A percentile compares a stretch with the other conserved stretches of the same genome.
Conservation (phyloP, 345 rosid species). For the Salix caprea region DNA sequence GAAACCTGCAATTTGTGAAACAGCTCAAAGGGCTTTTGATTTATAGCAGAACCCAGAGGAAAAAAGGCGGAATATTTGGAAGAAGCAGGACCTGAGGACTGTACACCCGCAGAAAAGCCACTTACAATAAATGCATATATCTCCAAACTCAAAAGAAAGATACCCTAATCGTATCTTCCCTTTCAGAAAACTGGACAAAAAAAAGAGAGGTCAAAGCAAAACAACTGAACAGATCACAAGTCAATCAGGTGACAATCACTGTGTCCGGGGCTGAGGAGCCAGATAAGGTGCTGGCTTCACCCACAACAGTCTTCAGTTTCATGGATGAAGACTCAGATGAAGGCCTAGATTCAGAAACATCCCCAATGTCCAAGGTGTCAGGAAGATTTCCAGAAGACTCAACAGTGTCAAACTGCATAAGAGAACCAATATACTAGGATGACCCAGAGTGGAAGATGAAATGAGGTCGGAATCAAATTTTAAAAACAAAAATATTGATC, state of each 20-base stretch:
- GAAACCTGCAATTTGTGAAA: conserved; percentile 10
- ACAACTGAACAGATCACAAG: conserved; percentile 5
- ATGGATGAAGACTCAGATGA: conserved; percentile 28
- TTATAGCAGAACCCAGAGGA: conserved; percentile 9
- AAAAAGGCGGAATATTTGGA: conserved; percentile 7
- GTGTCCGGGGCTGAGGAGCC: conserved; percentile 28
- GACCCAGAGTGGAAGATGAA: neutral
- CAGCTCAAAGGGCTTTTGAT: conserved; percentile 17
- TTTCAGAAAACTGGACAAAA: conserved; percentile 15
- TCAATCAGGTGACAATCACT: conserved; percentile 31
- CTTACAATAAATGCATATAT: conserved; percentile 8
- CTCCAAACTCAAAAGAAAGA: conserved; percentile 18
- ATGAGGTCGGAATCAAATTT: neutral
- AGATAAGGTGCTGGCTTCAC: conserved; percentile 48
- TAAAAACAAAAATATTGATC: neutral
- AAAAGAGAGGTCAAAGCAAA: neutral
- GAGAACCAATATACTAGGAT: conserved; percentile 6
- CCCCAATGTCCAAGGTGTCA: conserved; percentile 80
- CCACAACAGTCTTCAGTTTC: conserved; percentile 49
- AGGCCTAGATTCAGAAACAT: conserved; percentile 50
- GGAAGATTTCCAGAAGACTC: conserved; percentile 69
- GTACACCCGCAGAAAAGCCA: conserved; percentile 26
- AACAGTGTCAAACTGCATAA: conserved; percentile 42
- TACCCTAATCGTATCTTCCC: conserved; percentile 28
- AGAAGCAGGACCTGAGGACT: conserved; percentile 30